Evolutionary conservation across 1,284 basidiomycete genomes (phyloP), one percentile per base, ranked within the genome.

Genomic region (Serendipita sp.): DNA sequence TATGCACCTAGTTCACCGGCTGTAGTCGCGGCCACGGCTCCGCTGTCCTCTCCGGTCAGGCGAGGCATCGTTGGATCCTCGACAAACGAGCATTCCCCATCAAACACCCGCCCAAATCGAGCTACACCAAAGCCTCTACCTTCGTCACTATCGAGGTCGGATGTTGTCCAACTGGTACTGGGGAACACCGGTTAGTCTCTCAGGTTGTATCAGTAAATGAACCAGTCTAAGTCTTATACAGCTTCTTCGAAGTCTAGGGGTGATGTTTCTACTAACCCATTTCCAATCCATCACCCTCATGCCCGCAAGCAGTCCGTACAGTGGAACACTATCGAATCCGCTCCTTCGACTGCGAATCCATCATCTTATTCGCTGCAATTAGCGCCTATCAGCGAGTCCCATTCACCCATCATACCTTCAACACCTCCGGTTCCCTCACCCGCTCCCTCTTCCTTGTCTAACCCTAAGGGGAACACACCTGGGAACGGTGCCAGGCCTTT

Each of bases 251-350:
- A 12, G 3, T 58, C 35, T 26, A 63, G 45, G 35, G 58, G 43
- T 13, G 41, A 30, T n/a, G 41, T 29, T 35, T 58, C 53, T 32
- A 10, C 17, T 10, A 58, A 58, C 30, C 74, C 78, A 10, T 72
- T 85, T 0, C 77, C 82, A 1, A 74, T 80, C 1, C 77, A 81
- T 44, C 88, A 90, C 68, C 87, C 88, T 0, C 87, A 90, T 67
- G 87, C 85, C 0, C 81, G 88, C 44, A 90, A 90, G 70, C 76
- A 81, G 30, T 89, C 85, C 15, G 72, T 87, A 2, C 64, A 82
- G 13, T 84, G 86, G 66, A 80, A 78, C 1, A 77, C 80, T 53
- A 69, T 79, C 3, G 74, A 78, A 43, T 66, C 79, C 12, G 73
- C 12, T 58, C 63, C 15, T 65, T 63, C 73, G 15, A 70, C 75